These are phyloP conservation scores for Cladosporium sp. DNA, from an alignment of 2,329 filamentous ascomycete genomes.

Conservation along the genomic window DNA sequence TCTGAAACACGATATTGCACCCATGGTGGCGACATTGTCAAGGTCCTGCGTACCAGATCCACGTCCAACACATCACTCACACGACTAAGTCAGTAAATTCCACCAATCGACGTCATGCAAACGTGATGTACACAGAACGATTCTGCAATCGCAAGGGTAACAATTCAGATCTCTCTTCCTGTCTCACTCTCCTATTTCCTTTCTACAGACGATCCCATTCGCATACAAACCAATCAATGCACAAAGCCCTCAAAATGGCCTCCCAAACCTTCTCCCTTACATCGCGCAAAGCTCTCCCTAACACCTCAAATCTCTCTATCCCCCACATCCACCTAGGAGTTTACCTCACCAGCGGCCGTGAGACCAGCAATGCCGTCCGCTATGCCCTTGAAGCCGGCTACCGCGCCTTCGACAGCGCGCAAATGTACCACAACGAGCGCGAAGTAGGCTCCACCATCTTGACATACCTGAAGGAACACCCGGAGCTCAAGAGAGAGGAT, in stretches of 20 bases:
- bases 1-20: neutral
- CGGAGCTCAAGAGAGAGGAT: constrained; percentile 58
- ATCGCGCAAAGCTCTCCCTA: constrained; percentile 51
- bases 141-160: neutral
- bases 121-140: neutral
- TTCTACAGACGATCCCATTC: too few relatives aligned
- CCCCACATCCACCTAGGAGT: constrained; percentile 71
- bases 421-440: constrained; percentile 68
- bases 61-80: neutral
- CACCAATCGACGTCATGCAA: constrained; percentile 5
- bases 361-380: constrained; percentile 54
- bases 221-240: neutral
- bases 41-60: neutral
- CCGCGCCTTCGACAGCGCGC: constrained; percentile 54
- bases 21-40: too few relatives aligned
- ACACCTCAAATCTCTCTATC: constrained; percentile 64
- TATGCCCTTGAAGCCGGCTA: constrained; percentile 41
- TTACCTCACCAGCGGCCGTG: constrained; percentile 63
- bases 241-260: constrained; percentile 16
- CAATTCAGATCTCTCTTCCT: neutral
- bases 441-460: constrained; percentile 64
- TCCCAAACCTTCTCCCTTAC: constrained; percentile 34
- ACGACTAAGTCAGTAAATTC: neutral
- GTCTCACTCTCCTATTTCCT: neutral
- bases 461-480: constrained; percentile 23